Evolutionary conservation across 2,329 filamentous ascomycete genomes (phyloP), one percentile per base, ranked within the genome.

Genomic region (Alternaria sp.): DNA sequence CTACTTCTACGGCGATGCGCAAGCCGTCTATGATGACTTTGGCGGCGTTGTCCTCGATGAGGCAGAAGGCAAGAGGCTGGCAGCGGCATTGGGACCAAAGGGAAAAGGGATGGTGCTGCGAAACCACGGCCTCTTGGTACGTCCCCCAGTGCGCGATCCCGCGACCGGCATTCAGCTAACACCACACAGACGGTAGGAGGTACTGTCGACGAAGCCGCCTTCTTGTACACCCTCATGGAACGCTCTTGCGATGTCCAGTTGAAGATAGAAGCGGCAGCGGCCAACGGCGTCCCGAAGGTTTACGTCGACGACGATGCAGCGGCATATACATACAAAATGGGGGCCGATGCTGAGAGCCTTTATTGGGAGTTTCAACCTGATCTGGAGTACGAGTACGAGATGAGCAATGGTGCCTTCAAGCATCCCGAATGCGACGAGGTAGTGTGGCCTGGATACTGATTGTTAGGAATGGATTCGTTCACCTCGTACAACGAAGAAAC

Each of bases 151-250:
- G 11, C 19, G 23, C 19, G 9, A 25, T 36, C 6, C 15, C 25
- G 5, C n/a, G 12, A 36, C 32, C 32, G 32, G 32, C 5, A 43
- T 44, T 54, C 15, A 11, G 19, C 58, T 73, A 23, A 73, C 32
- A 9, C 5, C 5, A 8, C 17, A 6, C 28, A 79, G 77, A 91
- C 89, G 0, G 90, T 92, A 0, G 91, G 91, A 5, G 72, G 78
- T 7, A 93, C 91, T 0, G 90, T 93, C 3, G 91, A 93, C 73
- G 91, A 93, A 78, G 91, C 91, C 1, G 88, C 88, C 0, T 93
- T 89, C 76, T 77, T 92, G 55, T 91, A 92, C 74, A 88, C 87
- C 0, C 80, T 90, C 47, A 83, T 92, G 76, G 91, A 93, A 77
- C 84, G 89, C 52, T 88, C 86, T 50, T 93, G 91, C 75, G 84